These are phyloP conservation scores for Penicillium griseofulvum DNA, from an alignment of 2,329 filamentous ascomycete species.

Conservation along the genomic window DNA sequence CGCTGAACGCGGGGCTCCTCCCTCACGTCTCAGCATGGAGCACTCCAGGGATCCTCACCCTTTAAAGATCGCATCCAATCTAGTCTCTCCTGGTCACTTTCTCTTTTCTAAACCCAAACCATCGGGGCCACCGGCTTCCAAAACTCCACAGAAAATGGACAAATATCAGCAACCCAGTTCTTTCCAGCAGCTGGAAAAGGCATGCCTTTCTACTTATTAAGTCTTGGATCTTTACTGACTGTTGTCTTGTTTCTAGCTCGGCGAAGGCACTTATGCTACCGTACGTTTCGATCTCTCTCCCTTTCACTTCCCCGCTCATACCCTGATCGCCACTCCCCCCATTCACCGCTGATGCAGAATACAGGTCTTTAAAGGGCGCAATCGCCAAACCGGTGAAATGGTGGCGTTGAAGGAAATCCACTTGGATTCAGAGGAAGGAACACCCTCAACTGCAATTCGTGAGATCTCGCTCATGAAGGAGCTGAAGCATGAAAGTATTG, in stretches of 20 bases:
- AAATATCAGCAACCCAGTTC: conserved; percentile 90
- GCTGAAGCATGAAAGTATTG: conserved; percentile 97
- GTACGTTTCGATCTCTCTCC: conserved; percentile 53
- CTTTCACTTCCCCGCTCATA: background rate
- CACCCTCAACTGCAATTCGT: conserved; percentile 92
- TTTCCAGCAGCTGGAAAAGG: conserved; percentile 97
- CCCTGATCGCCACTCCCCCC: background rate
- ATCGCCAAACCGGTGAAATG: conserved; percentile 92
- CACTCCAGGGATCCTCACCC: conserved; percentile 24
- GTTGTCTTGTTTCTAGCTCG: conserved; percentile 55
- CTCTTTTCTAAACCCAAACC: conserved; percentile 30
- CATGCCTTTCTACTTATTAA: conserved; percentile 19
- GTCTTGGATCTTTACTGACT: conserved; percentile 29
- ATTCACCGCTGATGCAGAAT: conserved; percentile 21
- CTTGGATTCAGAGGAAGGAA: conserved; percentile 96
- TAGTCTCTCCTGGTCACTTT: conserved; percentile 40
- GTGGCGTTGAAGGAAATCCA: conserved; percentile 98
- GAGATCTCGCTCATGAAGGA: conserved; percentile 99
- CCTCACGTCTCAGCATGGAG: conserved; percentile 26
- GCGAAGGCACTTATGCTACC: conserved; percentile 97
- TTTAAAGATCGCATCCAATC: conserved; percentile 32
- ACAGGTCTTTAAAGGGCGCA: conserved; percentile 97
- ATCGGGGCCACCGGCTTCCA: conserved; percentile 16
- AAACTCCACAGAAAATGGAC: conserved; percentile 63
- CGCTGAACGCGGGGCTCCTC: conserved; percentile 24